Conservation (phyloP, 306 rosid genomes). For the Mimosa bimucronata region DNA sequence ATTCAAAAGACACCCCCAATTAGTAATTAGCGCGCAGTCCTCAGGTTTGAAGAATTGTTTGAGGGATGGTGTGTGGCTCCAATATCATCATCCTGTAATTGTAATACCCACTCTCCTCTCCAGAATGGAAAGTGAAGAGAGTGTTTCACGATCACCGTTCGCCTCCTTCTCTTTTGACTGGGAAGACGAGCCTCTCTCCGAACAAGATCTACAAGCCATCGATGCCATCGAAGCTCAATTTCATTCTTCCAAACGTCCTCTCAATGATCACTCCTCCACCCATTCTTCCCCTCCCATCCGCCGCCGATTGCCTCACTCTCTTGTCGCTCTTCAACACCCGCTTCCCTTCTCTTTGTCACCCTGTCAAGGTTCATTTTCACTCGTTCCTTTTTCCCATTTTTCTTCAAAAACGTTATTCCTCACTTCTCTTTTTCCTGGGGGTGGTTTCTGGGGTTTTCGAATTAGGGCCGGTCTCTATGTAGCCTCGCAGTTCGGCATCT, state of each 20-base stretch:
- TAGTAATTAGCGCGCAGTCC: neutral
- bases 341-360: constrained; percentile 47
- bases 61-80: neutral
- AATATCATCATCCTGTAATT: too few species aligned
- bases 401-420: too few species aligned
- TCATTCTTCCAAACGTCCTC: constrained; percentile 51
- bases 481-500: neutral
- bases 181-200: constrained; percentile 62
- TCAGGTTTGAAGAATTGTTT: neutral
- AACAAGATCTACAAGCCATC: constrained; percentile 57
- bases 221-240: constrained; percentile 59
- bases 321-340: constrained; percentile 68
- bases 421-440: neutral
- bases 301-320: constrained; percentile 68
- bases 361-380: constrained; percentile 55
- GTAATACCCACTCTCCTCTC: neutral
- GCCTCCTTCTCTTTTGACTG: constrained; percentile 41
- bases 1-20: neutral
- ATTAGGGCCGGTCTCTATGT: neutral
- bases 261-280: neutral
- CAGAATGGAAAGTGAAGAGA: neutral
- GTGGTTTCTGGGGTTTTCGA: neutral
- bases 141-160: constrained; percentile 27
- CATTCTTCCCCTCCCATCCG: constrained; percentile 25
- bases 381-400: neutral